A percentile compares a stretch with the other conserved stretches of the same genome.
Evolutionary conservation across 306 rosid genomes (phyloP).

Genomic region (Citrullus amarus): DNA sequence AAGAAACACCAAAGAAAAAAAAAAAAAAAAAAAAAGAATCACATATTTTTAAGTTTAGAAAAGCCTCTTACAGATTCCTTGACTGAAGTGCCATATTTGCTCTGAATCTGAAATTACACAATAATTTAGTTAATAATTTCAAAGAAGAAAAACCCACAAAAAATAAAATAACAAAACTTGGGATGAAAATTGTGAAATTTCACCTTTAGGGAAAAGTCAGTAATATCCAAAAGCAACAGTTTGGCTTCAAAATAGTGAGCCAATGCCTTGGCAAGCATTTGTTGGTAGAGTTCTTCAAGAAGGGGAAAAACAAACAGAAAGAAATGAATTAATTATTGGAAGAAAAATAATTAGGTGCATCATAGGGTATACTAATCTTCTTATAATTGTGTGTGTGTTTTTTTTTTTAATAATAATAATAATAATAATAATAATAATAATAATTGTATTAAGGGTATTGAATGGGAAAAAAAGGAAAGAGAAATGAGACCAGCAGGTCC

Average conservation of each 20-base stretch:
- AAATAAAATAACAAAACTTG: not conserved
- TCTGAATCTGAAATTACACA: slow-evolving; percentile 44
- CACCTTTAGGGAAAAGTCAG: slow-evolving; percentile 78
- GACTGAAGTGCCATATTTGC: slow-evolving; percentile 60
- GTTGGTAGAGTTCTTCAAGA: slow-evolving; percentile 73
- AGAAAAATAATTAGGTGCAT: no score
- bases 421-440: no score
- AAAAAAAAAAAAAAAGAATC: not conserved
- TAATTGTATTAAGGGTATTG: no score
- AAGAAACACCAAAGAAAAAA: not conserved
- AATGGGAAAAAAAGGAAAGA: not conserved
- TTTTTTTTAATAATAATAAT: no score
- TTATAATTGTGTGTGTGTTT: no score
- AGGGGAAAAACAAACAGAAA: not conserved
- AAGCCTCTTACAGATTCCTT: slow-evolving; percentile 70
- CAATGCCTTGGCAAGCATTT: slow-evolving; percentile 95
- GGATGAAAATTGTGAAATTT: not conserved
- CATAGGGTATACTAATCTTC: no score
- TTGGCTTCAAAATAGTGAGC: slow-evolving; percentile 93
- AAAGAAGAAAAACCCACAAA: not conserved
- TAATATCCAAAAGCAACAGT: slow-evolving; percentile 73
- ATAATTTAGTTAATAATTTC: not conserved
- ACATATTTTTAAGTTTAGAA: not conserved
- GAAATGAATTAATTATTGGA: no score
- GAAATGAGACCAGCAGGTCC: slow-evolving; percentile 64